A percentile compares a stretch with the other conserved stretches of the same genome.
Evolutionary conservation across 352 stramenopile species (phyloP).

Genomic region (Phytopythium cucurbitacearum): DNA sequence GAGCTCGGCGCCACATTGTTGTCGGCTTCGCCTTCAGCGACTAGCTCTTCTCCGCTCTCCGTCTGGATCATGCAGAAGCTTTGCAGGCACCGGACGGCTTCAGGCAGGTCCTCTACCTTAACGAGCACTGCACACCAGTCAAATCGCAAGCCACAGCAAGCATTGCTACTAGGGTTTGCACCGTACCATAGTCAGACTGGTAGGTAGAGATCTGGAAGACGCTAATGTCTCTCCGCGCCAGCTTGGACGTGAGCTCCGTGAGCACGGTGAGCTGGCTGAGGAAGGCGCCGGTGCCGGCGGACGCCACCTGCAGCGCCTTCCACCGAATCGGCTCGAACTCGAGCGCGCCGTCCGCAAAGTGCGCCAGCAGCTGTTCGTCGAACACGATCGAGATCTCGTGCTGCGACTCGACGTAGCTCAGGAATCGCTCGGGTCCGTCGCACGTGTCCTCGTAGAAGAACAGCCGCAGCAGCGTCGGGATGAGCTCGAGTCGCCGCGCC

Average conservation of each 20-base stretch:
- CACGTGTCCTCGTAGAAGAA: constrained; percentile 33
- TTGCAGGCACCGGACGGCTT: constrained; percentile 37
- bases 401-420: constrained; percentile 66
- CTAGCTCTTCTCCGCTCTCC: constrained; percentile 28
- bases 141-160: not conserved
- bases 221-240: constrained; percentile 43
- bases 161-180: not conserved
- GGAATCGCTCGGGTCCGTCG: constrained; percentile 20
- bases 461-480: constrained; percentile 45
- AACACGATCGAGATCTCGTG: constrained; percentile 69
- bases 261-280: constrained; percentile 51
- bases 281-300: constrained; percentile 45
- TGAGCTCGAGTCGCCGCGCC: constrained; percentile 14
- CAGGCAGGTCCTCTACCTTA: constrained; percentile 50
- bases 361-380: constrained; percentile 33
- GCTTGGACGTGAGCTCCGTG: constrained; percentile 51
- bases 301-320: constrained; percentile 61
- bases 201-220: constrained; percentile 76
- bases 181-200: constrained; percentile 61
- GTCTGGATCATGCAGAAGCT: constrained; percentile 55
- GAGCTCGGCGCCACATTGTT: not conserved
- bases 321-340: constrained; percentile 49
- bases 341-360: constrained; percentile 29
- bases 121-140: constrained; percentile 37
- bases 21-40: not conserved